phyloP scores from a whole-genome alignment of 768 basidiomycete genomes.

The Naganishia friedmannii region DNA sequence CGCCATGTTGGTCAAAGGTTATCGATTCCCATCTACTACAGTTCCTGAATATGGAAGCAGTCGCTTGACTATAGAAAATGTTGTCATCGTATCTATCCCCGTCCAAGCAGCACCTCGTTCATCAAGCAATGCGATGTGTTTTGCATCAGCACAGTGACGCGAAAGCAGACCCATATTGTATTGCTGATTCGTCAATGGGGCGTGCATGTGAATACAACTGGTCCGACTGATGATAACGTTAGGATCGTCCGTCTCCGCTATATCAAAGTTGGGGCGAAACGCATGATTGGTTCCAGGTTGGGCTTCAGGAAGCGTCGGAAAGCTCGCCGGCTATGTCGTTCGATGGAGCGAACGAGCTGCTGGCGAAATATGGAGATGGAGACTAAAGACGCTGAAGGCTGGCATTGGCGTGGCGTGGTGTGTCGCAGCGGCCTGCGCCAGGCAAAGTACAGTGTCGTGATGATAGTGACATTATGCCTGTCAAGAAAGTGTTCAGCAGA shows the following conservation, averaged over 20 bases:
- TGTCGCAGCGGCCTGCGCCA: not conserved
- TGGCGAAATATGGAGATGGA: not conserved
- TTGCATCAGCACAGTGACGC: no score
- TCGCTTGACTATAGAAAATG: no score
- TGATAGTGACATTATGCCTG: conserved; percentile 5
- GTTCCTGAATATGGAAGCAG: no score
- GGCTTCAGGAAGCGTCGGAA: not conserved
- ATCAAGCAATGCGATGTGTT: no score
- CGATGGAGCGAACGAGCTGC: not conserved
- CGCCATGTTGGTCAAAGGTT: no score
- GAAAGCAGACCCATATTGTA: no score
- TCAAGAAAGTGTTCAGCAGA: not conserved
- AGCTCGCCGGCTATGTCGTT: not conserved
- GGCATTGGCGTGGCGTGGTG: not conserved
- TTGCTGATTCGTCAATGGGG: no score
- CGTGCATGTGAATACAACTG: not conserved
- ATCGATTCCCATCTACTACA: no score
- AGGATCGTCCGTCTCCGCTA: not conserved
- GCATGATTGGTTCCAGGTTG: not conserved
- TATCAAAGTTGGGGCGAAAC: not conserved
- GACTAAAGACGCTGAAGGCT: not conserved
- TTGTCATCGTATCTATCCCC: no score
- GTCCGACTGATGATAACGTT: not conserved
- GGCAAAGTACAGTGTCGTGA: not conserved
- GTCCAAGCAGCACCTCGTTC: no score